Evolutionary conservation across 179 eudicot species (phyloP).

Genomic region (Drosera spatulata): DNA sequence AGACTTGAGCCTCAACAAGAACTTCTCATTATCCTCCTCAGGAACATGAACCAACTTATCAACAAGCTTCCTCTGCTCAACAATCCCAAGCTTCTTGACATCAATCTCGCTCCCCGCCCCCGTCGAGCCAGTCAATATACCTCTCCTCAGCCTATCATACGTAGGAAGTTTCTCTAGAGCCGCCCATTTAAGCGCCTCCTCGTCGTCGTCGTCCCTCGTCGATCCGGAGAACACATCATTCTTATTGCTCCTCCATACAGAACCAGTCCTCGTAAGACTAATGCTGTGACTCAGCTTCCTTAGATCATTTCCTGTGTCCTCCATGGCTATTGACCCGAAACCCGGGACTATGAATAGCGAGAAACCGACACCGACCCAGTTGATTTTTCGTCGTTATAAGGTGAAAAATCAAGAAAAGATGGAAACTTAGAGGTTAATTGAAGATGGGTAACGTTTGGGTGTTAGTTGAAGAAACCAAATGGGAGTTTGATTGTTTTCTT

Average conservation of each 20-base stretch:
- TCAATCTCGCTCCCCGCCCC: conserved; percentile 24
- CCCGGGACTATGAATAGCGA: no score
- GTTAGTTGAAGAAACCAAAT: no score
- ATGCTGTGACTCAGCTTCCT: not conserved
- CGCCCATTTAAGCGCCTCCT: conserved; percentile 42
- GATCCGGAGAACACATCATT: conserved; percentile 28
- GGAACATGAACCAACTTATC: conserved; percentile 24
- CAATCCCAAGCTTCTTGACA: conserved; percentile 21
- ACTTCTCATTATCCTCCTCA: conserved; percentile 37
- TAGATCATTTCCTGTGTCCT: conserved; percentile 5
- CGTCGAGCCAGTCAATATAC: conserved; percentile 15
- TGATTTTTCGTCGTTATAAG: no score
- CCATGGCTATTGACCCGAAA: not conserved
- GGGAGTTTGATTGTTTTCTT: no score
- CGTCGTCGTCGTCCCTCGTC: conserved; percentile 29
- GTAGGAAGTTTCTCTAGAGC: conserved; percentile 46
- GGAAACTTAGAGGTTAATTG: no score
- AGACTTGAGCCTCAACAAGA: conserved; percentile 34
- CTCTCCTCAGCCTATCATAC: conserved; percentile 4
- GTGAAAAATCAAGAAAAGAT: no score
- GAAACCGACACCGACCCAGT: no score
- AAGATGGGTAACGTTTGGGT: no score
- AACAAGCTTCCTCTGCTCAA: conserved; percentile 18
- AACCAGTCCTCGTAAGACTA: conserved; percentile 18
- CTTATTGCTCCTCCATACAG: conserved; percentile 20